Conservation (phyloP, 2,329 filamentous ascomycete species). For the Sporothrix humicola region DNA sequence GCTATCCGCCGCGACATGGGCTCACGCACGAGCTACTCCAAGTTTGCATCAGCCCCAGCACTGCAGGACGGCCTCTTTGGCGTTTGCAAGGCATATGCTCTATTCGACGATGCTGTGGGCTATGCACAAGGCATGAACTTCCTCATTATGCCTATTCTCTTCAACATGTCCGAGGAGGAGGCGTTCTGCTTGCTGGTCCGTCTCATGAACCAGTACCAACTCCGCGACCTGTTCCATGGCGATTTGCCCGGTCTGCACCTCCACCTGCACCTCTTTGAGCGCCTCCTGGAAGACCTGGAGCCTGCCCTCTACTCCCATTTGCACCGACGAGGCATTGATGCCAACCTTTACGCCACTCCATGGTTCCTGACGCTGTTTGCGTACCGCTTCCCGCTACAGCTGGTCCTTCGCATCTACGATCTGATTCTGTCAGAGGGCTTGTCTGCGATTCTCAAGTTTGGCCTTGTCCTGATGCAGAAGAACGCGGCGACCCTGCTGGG, state of each 20-base stretch:
- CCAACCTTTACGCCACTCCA: constrained; percentile 94
- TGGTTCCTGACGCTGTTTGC: constrained; percentile 99
- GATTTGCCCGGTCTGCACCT: constrained; percentile 97
- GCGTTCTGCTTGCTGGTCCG: constrained; percentile 92
- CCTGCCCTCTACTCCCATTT: constrained; percentile 95
- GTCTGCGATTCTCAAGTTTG: constrained; percentile 91
- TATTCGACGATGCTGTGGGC: constrained; percentile 92
- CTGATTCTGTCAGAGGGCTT: constrained; percentile 92
- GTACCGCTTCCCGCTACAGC: constrained; percentile 93
- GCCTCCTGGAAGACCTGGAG: constrained; percentile 89
- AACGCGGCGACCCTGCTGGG: constrained; percentile 77
- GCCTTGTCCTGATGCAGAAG: constrained; percentile 94
- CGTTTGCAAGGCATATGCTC: constrained; percentile 94
- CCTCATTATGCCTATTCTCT: constrained; percentile 91
- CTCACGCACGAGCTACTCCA: constrained; percentile 92
- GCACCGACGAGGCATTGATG: constrained; percentile 81
- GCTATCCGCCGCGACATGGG: constrained; percentile 89
- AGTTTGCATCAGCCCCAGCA: constrained; percentile 88
- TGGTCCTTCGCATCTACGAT: constrained; percentile 96
- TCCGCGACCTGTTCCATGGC: constrained; percentile 90
- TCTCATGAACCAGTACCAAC: constrained; percentile 94
- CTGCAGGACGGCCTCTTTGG: constrained; percentile 94
- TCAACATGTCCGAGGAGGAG: constrained; percentile 98
- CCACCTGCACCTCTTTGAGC: constrained; percentile 92
- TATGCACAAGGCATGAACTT: constrained; percentile 99